phyloP scores from a whole-genome alignment of 2,329 filamentous ascomycete species.

The Talaromyces pinophilus region DNA sequence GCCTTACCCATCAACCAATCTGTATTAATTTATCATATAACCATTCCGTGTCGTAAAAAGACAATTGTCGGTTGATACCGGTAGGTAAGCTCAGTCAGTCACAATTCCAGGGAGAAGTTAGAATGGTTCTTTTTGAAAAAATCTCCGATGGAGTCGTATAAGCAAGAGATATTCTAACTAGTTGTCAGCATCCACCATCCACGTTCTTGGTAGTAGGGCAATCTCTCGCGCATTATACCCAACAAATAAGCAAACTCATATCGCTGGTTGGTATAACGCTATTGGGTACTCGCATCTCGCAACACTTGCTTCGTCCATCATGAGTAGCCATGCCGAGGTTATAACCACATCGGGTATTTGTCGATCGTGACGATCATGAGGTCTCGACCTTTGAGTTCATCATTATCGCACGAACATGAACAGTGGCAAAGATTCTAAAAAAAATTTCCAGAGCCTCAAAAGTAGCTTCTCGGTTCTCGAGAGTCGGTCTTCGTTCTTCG shows the following conservation, averaged over 20 bases:
- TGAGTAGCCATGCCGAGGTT: conserved; percentile 10
- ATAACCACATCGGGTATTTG: conserved; percentile 6
- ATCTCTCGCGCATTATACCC: background rate
- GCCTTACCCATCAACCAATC: background rate
- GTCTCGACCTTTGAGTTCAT: conserved; percentile 1
- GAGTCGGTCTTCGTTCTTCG: conserved; percentile 6
- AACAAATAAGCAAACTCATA: background rate
- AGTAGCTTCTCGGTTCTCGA: conserved; percentile 6
- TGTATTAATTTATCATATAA: background rate
- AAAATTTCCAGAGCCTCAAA: background rate
- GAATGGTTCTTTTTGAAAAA: background rate
- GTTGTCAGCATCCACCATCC: background rate
- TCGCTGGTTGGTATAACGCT: background rate
- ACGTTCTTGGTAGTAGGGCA: background rate
- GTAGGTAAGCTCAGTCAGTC: background rate
- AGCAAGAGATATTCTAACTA: background rate
- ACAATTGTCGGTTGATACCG: background rate
- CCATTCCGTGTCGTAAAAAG: background rate
- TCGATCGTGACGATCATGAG: conserved; percentile 11
- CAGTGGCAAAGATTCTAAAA: background rate
- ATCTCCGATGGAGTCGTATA: background rate
- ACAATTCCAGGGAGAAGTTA: background rate
- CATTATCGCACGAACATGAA: background rate
- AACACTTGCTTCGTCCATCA: background rate
- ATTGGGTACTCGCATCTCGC: background rate